Evolutionary conservation across 2,329 filamentous ascomycete genomes (phyloP).

Genomic region (Dactylonectria estremocensis): DNA sequence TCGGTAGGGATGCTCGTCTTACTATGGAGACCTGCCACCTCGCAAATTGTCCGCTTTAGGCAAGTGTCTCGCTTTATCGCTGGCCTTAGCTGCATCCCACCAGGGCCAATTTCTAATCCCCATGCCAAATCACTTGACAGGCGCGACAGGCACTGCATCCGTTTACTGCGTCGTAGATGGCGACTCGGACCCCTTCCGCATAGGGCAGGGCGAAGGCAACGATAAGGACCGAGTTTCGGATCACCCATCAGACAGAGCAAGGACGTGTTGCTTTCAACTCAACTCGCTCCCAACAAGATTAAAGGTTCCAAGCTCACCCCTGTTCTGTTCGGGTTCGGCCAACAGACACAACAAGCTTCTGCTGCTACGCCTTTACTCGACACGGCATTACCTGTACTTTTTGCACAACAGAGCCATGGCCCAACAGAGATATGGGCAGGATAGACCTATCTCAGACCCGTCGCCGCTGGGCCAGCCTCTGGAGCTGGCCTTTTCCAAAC

Average conservation of each 20-base stretch:
- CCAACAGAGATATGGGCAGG: neutral
- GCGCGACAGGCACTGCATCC: neutral
- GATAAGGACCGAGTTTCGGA: neutral
- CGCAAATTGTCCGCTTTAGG: too few relatives aligned
- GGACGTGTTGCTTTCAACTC: neutral
- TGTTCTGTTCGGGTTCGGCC: neutral
- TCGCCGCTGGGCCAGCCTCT: constrained; percentile 61
- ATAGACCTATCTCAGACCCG: constrained; percentile 11
- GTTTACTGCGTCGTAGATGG: neutral
- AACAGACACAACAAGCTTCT: neutral
- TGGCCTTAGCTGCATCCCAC: neutral
- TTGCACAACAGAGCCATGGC: neutral
- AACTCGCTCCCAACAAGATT: neutral
- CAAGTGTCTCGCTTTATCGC: neutral
- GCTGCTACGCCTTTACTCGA: constrained; percentile 3
- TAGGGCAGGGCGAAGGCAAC: neutral
- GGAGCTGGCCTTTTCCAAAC: constrained; percentile 65
- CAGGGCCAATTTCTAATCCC: neutral
- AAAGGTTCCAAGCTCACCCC: neutral
- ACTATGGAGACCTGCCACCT: too few relatives aligned
- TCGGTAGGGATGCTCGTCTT: too few relatives aligned
- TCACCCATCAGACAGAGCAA: neutral
- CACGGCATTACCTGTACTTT: neutral
- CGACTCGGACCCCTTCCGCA: neutral
- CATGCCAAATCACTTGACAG: neutral